A percentile compares a stretch with the other conserved stretches of the same genome.
Evolutionary conservation across 768 basidiomycete genomes (phyloP).

Genomic region (Amanita rubescens): DNA sequence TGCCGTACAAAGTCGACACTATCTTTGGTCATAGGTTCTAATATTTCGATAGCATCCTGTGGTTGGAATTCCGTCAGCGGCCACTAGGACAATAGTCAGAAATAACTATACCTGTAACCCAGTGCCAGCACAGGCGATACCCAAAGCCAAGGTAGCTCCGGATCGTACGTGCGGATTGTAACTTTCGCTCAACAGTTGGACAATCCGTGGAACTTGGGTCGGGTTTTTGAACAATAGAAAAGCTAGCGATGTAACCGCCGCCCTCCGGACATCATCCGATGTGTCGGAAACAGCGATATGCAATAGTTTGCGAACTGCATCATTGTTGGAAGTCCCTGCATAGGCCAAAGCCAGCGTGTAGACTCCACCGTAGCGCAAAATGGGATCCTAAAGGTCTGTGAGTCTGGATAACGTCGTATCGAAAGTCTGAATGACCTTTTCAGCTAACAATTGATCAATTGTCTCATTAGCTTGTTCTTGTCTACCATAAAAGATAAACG

Average conservation of each 20-base stretch:
- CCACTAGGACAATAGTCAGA: not conserved
- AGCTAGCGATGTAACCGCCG: conserved; percentile 92
- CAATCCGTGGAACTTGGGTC: conserved; percentile 90
- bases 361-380: conserved; percentile 95
- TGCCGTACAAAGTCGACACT: conserved; percentile 98
- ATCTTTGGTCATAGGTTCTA: conserved; percentile 98
- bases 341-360: conserved; percentile 96
- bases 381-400: conserved; percentile 65
- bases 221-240: conserved; percentile 98
- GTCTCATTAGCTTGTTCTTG: conserved; percentile 91
- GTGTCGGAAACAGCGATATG: conserved; percentile 99
- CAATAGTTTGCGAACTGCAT: conserved; percentile 82
- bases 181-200: conserved; percentile 94
- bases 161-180: conserved; percentile 99
- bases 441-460: conserved; percentile 67
- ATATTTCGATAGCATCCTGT: conserved; percentile 90
- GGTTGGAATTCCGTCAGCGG: conserved; percentile 5
- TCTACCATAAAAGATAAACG: conserved; percentile 86
- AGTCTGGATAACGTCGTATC: not conserved
- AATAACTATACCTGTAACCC: conserved; percentile 67
- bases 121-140: conserved; percentile 96
- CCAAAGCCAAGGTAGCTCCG: conserved; percentile 92
- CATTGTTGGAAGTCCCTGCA: conserved; percentile 92
- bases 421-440: conserved; percentile 56
- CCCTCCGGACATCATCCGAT: conserved; percentile 93